phyloP scores from a whole-genome alignment of 805 yeast genomes.

The Hanseniaspora guilliermondii region DNA sequence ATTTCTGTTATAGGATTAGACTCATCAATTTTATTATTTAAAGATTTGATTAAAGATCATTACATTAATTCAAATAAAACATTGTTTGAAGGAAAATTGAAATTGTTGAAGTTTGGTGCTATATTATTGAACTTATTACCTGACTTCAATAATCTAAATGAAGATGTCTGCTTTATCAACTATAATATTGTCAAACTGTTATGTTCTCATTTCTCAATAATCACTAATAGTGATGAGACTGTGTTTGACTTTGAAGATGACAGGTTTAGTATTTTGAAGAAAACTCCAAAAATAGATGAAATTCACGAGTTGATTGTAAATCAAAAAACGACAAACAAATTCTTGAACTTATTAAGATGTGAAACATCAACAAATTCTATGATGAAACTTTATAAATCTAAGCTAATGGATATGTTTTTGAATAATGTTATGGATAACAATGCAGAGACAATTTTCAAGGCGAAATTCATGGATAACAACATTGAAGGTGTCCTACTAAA shows the following conservation, averaged over 20 bases:
- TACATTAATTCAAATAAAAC: neutral
- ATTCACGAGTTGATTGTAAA: neutral
- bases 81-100: neutral
- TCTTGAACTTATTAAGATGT: neutral
- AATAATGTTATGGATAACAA: neutral
- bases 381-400: slow-evolving; percentile 1
- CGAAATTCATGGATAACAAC: neutral
- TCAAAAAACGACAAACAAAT: neutral
- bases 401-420: neutral
- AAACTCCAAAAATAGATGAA: neutral
- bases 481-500: neutral
- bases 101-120: neutral
- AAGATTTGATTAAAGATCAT: neutral
- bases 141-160: neutral
- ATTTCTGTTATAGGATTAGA: neutral
- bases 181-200: neutral
- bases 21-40: neutral
- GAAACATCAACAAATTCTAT: neutral
- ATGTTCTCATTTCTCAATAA: slow-evolving; percentile 1
- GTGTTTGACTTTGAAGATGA: neutral
- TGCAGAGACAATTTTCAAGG: neutral
- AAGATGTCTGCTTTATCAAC: neutral
- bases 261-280: neutral
- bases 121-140: neutral
- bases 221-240: neutral